Percentiles rank a stretch among this genome's conserved stretches.
Conservation (phyloP, 163 green algal genomes). For the Botryococcus braunii region DNA sequence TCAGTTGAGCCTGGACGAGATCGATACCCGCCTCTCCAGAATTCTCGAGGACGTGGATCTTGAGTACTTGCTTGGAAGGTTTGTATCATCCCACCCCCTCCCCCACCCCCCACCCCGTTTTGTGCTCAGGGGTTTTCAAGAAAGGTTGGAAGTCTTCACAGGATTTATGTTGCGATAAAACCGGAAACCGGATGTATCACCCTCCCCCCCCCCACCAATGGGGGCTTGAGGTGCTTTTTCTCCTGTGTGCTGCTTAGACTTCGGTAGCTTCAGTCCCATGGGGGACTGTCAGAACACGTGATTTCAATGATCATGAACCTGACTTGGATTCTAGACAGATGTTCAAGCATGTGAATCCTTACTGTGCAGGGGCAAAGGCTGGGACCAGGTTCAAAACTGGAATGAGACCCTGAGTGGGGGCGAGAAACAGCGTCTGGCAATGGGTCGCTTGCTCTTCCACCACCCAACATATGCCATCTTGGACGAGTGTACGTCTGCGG, state of each 20-base stretch:
- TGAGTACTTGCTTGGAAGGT: slow-evolving; percentile 68
- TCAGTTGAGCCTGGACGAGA: slow-evolving; percentile 11
- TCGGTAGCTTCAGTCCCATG: too few species aligned
- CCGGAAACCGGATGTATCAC: too few species aligned
- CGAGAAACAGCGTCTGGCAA: slow-evolving; percentile 92
- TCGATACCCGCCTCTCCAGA: slow-evolving; percentile 35
- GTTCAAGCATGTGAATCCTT: too few species aligned
- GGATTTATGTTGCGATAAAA: too few species aligned
- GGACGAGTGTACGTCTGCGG: slow-evolving; percentile 88
- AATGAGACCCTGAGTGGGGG: slow-evolving; percentile 83
- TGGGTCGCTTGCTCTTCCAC: slow-evolving; percentile 87
- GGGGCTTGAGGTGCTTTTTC: too few species aligned
- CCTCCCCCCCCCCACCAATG: too few species aligned
- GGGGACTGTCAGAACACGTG: too few species aligned
- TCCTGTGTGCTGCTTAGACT: too few species aligned
- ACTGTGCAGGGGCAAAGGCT: slow-evolving; percentile 36
- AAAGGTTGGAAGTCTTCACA: not conserved
- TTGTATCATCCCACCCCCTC: too few species aligned
- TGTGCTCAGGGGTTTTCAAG: not conserved
- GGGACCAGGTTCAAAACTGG: slow-evolving; percentile 60
- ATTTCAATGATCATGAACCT: too few species aligned
- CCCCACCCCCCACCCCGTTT: too few species aligned
- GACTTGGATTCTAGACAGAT: too few species aligned
- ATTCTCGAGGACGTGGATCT: slow-evolving; percentile 77
- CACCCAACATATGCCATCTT: slow-evolving; percentile 72